Conservation (phyloP, 495 filamentous ascomycete genomes). For the Aspergillus olivimuriae region DNA sequence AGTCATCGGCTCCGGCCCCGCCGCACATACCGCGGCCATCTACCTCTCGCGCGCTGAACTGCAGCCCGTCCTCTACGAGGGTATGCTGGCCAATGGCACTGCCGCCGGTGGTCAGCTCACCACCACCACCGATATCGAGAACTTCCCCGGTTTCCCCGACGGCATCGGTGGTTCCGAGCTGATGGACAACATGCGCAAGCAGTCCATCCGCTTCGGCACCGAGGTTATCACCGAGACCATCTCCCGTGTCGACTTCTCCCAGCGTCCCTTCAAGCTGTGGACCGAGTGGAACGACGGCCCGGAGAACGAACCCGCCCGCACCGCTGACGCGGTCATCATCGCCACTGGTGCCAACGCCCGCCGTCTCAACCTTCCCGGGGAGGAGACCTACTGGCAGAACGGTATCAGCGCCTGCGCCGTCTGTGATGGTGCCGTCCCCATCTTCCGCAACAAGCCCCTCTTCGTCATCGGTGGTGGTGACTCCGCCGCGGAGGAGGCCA, state of each 20-base stretch:
- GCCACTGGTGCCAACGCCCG: conserved; percentile 91
- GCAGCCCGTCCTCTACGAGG: conserved; percentile 86
- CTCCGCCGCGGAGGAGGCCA: conserved; percentile 93
- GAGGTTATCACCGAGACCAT: conserved; percentile 90
- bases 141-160: conserved; percentile 89
- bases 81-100: conserved; percentile 94
- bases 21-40: conserved; percentile 93
- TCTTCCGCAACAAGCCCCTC: conserved; percentile 92
- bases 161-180: conserved; percentile 78
- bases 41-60: conserved; percentile 93
- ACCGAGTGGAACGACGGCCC: conserved; percentile 72
- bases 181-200: conserved; percentile 93
- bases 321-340: conserved; percentile 86
- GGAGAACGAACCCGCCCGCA: conserved; percentile 57
- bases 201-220: conserved; percentile 88
- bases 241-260: conserved; percentile 75
- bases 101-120: conserved; percentile 94
- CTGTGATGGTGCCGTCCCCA: conserved; percentile 94
- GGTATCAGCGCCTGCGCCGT: conserved; percentile 96
- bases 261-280: conserved; percentile 88
- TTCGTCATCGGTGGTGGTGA: conserved; percentile 97
- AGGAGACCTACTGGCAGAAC: conserved; percentile 93
- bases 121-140: conserved; percentile 97
- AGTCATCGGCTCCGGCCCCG: conserved; percentile 89
- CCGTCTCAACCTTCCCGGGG: conserved; percentile 75